Base-by-base conservation (phyloP, 192 early-diverging fungal species). In the Coemansia sp. region DNA sequence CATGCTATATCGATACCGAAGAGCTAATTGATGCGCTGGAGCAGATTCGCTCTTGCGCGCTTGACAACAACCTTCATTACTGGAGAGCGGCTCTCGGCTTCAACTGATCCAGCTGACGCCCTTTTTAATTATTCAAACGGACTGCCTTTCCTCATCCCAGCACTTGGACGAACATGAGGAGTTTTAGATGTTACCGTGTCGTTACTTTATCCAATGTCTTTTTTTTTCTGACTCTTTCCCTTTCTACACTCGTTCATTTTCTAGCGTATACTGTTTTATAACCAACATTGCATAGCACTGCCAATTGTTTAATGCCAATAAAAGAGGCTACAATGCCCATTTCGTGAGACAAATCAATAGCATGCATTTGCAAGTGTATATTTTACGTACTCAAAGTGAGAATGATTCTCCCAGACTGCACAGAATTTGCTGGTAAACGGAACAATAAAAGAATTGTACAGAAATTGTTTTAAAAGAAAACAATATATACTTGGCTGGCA, bases 21-120 rank as follows among this genome's bases (percentile, higher is more conserved):
- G 76, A 78, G 1, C 56, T 78, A 57, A 43, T 64, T 5, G 76
- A 79, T 49, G 37, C 58, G 7, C 64, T 83, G 17, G 66, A 78
- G 19, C 51, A 51, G 40, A 70, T 83, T 9, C 73, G 59, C 1
- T 67, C 70, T 25, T 83, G 76, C 55, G 72, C 76, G 11, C 58
- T 76, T 49, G 75, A 78, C 58, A 22, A 66, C 6, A 68, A 68
- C n/a, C 25, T 79, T 42, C 17, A 61, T 25, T 32, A 69, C 57
- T 77, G 81, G 81, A 70, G 72, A 22, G 39, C 51, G 17, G 72
- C 57, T 40, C 57, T 59, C 13, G 57, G 57, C n/a, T 7, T 59
- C 4, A 32, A 59, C 5, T 59, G 39, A 54, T 4, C 32, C 32
- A 32, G 32, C 32, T 32, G 32, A 4, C 32, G 32, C 32, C 1